Evolutionary conservation across 495 filamentous ascomycete species (phyloP).

Genomic region (Annulohypoxylon nitens): DNA sequence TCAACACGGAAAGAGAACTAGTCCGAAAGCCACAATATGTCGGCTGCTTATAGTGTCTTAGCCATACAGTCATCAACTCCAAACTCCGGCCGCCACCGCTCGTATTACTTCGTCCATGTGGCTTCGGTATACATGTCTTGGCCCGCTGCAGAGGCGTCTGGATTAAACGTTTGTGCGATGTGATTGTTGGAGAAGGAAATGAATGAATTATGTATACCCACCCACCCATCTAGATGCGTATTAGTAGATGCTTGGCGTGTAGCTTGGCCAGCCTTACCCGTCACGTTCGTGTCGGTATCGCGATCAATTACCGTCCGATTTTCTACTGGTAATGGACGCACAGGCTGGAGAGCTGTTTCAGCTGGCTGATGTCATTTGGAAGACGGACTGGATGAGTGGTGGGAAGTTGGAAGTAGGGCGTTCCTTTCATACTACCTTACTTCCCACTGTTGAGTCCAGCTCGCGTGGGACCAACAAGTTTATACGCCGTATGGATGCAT

Average conservation of each 20-base stretch:
- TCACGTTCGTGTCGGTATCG: not conserved
- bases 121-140: not conserved
- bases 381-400: not conserved
- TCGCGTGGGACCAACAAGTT: not conserved
- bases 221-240: not conserved
- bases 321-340: not conserved
- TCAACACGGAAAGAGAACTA: not conserved
- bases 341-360: constrained; percentile 6
- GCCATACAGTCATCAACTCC: not conserved
- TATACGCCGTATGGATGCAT: constrained; percentile 1
- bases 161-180: no score
- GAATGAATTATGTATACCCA: no score
- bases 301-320: not conserved
- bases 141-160: not conserved
- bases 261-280: not conserved
- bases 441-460: not conserved
- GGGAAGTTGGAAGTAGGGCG: not conserved
- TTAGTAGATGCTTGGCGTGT: not conserved
- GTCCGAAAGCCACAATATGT: not conserved
- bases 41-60: not conserved
- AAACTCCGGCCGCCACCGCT: not conserved
- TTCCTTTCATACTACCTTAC: not conserved
- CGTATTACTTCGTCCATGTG: not conserved
- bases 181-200: not conserved
- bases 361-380: not conserved